Conservation (phyloP, 148 eudicot species). For the Drosera capensis region DNA sequence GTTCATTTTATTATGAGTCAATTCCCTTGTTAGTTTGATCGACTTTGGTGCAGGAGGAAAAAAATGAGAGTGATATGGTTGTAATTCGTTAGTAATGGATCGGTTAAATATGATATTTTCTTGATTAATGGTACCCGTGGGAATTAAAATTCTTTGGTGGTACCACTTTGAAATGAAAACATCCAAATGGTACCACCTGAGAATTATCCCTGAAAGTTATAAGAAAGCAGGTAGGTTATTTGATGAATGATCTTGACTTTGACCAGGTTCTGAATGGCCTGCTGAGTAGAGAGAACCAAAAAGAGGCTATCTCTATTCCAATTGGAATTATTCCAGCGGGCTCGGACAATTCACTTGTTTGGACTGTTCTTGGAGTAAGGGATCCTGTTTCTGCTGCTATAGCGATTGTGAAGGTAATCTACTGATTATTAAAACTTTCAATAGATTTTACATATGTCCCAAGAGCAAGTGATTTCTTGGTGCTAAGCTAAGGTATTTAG, state of each 20-base stretch:
- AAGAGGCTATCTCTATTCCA: conserved; percentile 89
- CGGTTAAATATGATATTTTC: too few relatives aligned
- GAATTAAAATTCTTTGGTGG: too few relatives aligned
- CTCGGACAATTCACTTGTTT: conserved; percentile 93
- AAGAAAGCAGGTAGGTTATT: too few relatives aligned
- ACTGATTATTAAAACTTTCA: neutral
- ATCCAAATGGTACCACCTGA: neutral
- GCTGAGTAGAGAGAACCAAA: conserved; percentile 66
- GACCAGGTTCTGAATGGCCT: conserved; percentile 84
- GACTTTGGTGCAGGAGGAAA: too few relatives aligned
- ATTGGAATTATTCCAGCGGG: conserved; percentile 98
- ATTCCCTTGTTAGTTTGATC: neutral
- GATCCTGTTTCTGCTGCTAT: conserved; percentile 97
- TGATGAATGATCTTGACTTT: neutral
- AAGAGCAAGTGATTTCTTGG: neutral
- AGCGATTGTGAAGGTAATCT: conserved; percentile 75
- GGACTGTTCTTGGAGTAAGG: conserved; percentile 96
- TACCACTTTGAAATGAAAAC: too few relatives aligned
- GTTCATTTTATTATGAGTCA: too few relatives aligned
- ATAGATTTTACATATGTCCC: neutral
- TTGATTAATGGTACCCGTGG: too few relatives aligned
- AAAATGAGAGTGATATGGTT: too few relatives aligned
- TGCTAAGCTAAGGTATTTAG: too few relatives aligned
- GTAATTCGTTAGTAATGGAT: too few relatives aligned
- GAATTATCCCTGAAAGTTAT: neutral